A percentile compares a stretch with the other conserved stretches of the same genome.
Conservation (phyloP, 306 rosid genomes). For the Leucaena leucocephala region DNA sequence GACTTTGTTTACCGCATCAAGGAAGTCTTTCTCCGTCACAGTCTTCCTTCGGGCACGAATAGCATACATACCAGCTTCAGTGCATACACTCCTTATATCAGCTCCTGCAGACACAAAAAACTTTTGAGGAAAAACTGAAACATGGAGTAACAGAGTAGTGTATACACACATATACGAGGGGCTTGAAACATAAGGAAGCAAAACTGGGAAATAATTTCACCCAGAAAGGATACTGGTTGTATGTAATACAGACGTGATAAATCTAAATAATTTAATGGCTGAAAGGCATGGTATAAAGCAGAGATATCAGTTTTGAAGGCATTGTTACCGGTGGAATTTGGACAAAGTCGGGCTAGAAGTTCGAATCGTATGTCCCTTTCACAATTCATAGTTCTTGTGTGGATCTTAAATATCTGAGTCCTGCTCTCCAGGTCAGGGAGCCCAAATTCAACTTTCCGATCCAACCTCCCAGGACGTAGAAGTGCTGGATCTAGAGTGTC, state of each 20-base stretch:
- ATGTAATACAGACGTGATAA: not conserved
- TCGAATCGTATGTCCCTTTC: slow-evolving; percentile 88
- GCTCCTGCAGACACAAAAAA: slow-evolving; percentile 56
- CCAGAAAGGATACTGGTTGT: not conserved
- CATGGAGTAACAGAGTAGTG: not conserved
- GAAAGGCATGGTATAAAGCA: not conserved
- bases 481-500: slow-evolving; percentile 91
- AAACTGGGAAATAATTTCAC: not conserved
- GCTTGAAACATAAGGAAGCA: not conserved
- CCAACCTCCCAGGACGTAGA: slow-evolving; percentile 84
- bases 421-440: slow-evolving; percentile 94
- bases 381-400: slow-evolving; percentile 86
- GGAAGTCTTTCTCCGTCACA: slow-evolving; percentile 87
- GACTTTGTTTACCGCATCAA: slow-evolving; percentile 89
- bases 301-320: slow-evolving; percentile 1
- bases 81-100: slow-evolving; percentile 86
- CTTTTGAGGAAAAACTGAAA: not conserved
- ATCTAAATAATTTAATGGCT: not conserved
- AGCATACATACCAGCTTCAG: slow-evolving; percentile 93
- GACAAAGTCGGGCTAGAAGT: slow-evolving; percentile 87
- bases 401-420: slow-evolving; percentile 83
- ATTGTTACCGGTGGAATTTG: slow-evolving; percentile 77
- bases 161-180: not conserved
- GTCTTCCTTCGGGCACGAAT: slow-evolving; percentile 91
- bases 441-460: slow-evolving; percentile 89